phyloP scores from a whole-genome alignment of 139 green algal genomes.

The Chlorella vulgaris region DNA sequence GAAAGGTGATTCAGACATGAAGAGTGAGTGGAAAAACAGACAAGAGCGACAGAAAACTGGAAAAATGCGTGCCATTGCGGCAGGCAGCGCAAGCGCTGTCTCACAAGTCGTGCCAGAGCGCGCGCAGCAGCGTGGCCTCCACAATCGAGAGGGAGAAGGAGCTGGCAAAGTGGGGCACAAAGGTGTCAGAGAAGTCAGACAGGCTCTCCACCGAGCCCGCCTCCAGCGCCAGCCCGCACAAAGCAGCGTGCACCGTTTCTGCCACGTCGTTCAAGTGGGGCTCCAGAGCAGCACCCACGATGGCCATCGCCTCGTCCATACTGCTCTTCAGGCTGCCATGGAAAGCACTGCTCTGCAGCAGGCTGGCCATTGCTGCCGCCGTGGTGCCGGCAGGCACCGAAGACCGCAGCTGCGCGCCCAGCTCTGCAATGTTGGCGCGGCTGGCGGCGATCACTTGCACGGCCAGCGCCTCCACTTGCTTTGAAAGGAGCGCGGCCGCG shows the following conservation, averaged over 20 bases:
- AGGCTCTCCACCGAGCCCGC: not conserved
- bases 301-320: not conserved
- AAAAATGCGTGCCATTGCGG: not conserved
- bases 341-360: constrained; percentile 3
- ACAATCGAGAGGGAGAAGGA: not conserved
- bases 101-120: not conserved
- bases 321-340: not conserved
- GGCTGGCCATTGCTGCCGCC: not conserved
- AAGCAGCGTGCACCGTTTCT: not conserved
- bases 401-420: not conserved
- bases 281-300: not conserved
- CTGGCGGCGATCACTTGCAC: not conserved
- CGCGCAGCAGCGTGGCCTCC: constrained; percentile 21
- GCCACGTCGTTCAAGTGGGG: not conserved
- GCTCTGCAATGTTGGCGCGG: not conserved
- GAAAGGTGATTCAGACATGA: too few relatives aligned
- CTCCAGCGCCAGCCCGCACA: not conserved
- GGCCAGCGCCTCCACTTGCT: not conserved
- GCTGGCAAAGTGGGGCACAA: not conserved
- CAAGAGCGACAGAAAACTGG: not conserved
- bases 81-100: not conserved
- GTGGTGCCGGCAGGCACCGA: not conserved
- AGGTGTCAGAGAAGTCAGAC: not conserved
- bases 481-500: not conserved
- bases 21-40: too few relatives aligned